A percentile compares a stretch with the other conserved stretches of the same genome.
phyloP scores from a whole-genome alignment of 2,329 filamentous ascomycete species.

The Chaetomiaceae sp. region DNA sequence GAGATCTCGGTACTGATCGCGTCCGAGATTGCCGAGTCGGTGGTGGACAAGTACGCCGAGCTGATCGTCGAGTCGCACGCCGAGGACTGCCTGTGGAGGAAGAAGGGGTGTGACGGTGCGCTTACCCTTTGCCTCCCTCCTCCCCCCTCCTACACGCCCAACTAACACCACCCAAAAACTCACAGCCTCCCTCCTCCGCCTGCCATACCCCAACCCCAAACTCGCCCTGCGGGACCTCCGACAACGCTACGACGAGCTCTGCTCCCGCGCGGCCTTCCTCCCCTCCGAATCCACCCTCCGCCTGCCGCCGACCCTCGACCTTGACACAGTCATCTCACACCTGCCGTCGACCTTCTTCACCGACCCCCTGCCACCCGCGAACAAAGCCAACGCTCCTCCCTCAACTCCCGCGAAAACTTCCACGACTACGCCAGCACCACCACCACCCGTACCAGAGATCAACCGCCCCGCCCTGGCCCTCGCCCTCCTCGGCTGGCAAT shows the following conservation, averaged over 20 bases:
- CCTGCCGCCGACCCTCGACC: slow-evolving; percentile 45
- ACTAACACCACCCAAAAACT: slow-evolving; percentile 17
- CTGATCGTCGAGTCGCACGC: slow-evolving; percentile 70
- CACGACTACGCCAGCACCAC: slow-evolving; percentile 6
- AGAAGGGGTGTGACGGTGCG: slow-evolving; percentile 77
- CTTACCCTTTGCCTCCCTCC: too few relatives aligned
- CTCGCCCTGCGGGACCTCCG: slow-evolving; percentile 52
- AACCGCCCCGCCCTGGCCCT: slow-evolving; percentile 61
- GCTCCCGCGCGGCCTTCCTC: slow-evolving; percentile 46
- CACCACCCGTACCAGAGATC: slow-evolving; percentile 32
- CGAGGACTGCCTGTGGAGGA: slow-evolving; percentile 79
- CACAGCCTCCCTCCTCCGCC: slow-evolving; percentile 52
- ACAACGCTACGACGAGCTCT: slow-evolving; percentile 59
- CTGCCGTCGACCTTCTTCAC: slow-evolving; percentile 52
- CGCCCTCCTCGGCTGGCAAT: slow-evolving; percentile 71
- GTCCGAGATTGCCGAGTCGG: slow-evolving; percentile 53
- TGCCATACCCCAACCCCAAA: slow-evolving; percentile 57
- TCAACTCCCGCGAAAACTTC: background rate
- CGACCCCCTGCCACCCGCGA: slow-evolving; percentile 30
- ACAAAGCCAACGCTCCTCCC: slow-evolving; percentile 21
- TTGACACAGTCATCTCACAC: slow-evolving; percentile 44
- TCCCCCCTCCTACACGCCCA: background rate
- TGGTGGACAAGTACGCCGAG: slow-evolving; percentile 70
- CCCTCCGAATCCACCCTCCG: slow-evolving; percentile 58
- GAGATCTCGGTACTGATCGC: slow-evolving; percentile 48